Percentiles rank a stretch among this genome's conserved stretches.
phyloP scores from a whole-genome alignment of 805 yeast genomes.

The Cyberlindnera amylophila region DNA sequence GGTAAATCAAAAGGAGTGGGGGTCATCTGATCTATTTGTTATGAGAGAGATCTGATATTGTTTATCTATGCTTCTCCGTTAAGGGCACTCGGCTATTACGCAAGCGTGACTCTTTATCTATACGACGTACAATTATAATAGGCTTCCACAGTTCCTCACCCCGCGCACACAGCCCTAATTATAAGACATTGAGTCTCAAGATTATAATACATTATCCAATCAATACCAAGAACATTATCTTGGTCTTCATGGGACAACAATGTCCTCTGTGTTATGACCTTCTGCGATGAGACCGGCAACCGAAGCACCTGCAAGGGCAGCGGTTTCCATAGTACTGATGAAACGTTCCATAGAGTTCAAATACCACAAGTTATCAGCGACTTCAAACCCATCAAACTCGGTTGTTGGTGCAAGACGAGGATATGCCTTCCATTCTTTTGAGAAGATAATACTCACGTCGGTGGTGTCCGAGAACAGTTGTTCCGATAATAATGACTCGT shows the following conservation, averaged over 20 bases:
- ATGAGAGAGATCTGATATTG: too few relatives aligned
- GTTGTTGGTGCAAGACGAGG: conserved; percentile 35
- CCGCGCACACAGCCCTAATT: too few relatives aligned
- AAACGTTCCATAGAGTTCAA: conserved; percentile 43
- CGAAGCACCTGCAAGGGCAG: conserved; percentile 45
- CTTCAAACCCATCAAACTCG: conserved; percentile 28
- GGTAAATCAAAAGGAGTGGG: too few relatives aligned
- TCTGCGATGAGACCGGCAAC: conserved; percentile 41
- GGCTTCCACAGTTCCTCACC: too few relatives aligned
- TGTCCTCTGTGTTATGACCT: conserved; percentile 26
- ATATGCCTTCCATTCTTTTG: conserved; percentile 42
- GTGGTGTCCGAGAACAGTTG: conserved; percentile 21
- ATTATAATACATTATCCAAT: too few relatives aligned
- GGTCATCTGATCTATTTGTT: too few relatives aligned
- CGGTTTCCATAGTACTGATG: conserved; percentile 50
- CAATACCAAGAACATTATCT: too few relatives aligned
- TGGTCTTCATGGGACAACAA: conserved; percentile 11
- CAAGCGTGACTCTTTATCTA: too few relatives aligned
- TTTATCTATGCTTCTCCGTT: too few relatives aligned
- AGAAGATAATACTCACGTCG: conserved; percentile 26
- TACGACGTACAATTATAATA: too few relatives aligned
- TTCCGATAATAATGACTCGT: conserved; percentile 15
- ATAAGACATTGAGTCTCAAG: too few relatives aligned
- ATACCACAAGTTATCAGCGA: conserved; percentile 37
- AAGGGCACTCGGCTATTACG: too few relatives aligned